These are phyloP conservation scores for Fusarium poae DNA, from an alignment of 2,329 filamentous ascomycete species.

Conservation along the genomic window DNA sequence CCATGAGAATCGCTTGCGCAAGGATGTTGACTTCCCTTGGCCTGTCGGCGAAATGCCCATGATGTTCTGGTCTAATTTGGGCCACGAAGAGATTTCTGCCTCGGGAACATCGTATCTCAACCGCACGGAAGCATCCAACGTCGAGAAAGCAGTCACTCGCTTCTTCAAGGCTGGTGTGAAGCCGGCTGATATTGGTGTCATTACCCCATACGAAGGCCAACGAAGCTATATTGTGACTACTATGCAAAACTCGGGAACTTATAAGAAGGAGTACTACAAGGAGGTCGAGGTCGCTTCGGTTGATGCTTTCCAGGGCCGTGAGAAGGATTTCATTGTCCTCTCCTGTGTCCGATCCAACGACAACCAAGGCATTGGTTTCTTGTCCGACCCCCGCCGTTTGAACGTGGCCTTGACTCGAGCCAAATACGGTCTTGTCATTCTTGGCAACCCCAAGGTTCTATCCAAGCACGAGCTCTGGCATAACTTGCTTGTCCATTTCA, in stretches of 20 bases:
- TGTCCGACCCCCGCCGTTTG: constrained; percentile 96
- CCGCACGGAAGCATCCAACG: constrained; percentile 94
- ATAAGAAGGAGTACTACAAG: constrained; percentile 99
- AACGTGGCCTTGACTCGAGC: constrained; percentile 97
- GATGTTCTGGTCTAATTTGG: constrained; percentile 99
- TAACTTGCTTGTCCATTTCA: constrained; percentile 93
- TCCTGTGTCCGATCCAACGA: constrained; percentile 99
- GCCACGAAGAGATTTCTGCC: constrained; percentile 97
- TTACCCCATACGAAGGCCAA: constrained; percentile 98
- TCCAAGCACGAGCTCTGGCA: constrained; percentile 99
- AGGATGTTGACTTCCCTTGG: constrained; percentile 98
- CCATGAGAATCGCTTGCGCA: constrained; percentile 85
- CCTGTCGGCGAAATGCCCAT: constrained; percentile 93
- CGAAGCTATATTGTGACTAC: constrained; percentile 98
- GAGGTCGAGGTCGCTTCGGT: constrained; percentile 98
- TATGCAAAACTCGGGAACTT: constrained; percentile 98
- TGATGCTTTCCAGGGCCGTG: constrained; percentile 97
- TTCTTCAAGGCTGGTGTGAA: constrained; percentile 99
- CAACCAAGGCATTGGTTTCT: constrained; percentile 98
- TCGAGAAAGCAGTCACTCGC: constrained; percentile 97
- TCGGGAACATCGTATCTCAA: constrained; percentile 98
- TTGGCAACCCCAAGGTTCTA: constrained; percentile 96
- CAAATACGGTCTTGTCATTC: constrained; percentile 95
- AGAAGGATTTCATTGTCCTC: constrained; percentile 98
- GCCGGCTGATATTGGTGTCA: constrained; percentile 93